Evolutionary conservation across 345 rosid genomes (phyloP).

Genomic region (Eucalyptus pauciflora): DNA sequence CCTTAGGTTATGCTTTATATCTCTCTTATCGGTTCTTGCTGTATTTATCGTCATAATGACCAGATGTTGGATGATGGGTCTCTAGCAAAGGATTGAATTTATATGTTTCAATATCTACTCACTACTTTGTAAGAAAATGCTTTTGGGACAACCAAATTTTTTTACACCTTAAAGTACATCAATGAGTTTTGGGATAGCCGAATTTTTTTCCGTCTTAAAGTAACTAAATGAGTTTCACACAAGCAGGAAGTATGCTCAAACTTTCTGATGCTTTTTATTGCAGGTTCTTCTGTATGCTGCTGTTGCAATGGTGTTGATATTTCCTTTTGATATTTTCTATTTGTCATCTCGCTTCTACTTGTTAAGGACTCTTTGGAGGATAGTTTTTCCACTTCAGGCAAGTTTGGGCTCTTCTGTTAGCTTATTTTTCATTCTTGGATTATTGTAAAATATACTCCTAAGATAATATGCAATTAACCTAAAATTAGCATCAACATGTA

Average conservation of each 20-base stretch:
- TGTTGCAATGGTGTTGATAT: conserved; percentile 53
- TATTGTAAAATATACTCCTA: not conserved
- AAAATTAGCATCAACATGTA: not conserved
- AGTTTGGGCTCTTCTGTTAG: not conserved
- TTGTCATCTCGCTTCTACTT: conserved; percentile 75
- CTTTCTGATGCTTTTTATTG: conserved; percentile 2
- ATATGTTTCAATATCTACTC: not conserved
- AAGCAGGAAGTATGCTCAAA: not conserved
- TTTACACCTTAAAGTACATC: not conserved
- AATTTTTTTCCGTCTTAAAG: not conserved
- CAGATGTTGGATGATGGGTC: not conserved
- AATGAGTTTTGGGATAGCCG: not conserved
- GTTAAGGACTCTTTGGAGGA: conserved; percentile 80
- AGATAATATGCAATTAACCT: not conserved
- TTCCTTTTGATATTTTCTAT: conserved; percentile 82
- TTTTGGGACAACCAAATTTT: not conserved
- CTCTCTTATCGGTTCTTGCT: not conserved
- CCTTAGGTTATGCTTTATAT: not conserved
- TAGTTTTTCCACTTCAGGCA: conserved; percentile 87
- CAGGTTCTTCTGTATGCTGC: conserved; percentile 81
- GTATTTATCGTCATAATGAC: not conserved
- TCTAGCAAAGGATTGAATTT: not conserved
- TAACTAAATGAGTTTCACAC: not conserved
- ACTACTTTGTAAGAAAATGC: not conserved
- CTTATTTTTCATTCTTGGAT: not conserved